These are phyloP conservation scores for Penicillium paneum DNA, from an alignment of 2,329 filamentous ascomycete genomes.

Conservation along the genomic window DNA sequence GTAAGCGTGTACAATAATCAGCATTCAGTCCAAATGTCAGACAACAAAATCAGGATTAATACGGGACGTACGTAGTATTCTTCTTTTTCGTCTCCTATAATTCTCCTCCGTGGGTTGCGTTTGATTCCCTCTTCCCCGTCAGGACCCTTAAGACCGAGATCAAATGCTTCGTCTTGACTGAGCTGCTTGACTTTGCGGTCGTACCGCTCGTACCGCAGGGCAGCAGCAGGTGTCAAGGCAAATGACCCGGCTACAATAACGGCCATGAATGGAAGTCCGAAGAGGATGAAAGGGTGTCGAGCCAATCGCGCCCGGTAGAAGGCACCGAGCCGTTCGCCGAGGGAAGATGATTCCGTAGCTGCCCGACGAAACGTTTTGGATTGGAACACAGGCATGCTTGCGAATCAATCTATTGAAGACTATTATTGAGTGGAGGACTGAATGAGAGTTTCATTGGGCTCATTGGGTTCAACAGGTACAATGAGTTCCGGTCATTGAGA, in stretches of 20 bases:
- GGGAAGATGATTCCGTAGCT: conserved; percentile 46
- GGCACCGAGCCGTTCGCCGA: conserved; percentile 67
- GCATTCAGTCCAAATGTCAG: not conserved
- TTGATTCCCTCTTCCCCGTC: conserved; percentile 74
- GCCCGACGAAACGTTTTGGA: conserved; percentile 68
- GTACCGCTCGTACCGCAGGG: conserved; percentile 87
- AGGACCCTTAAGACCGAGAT: conserved; percentile 65
- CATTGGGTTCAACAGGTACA: not conserved
- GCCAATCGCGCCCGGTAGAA: conserved; percentile 72
- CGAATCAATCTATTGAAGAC: not conserved
- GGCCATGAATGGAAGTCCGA: conserved; percentile 86
- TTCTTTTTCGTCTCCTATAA: conserved; percentile 44
- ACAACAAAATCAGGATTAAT: not conserved
- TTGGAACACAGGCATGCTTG: conserved; percentile 60
- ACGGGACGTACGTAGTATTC: conserved; percentile 46
- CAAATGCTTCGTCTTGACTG: conserved; percentile 80
- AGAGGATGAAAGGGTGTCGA: conserved; percentile 83
- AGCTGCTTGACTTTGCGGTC: conserved; percentile 85
- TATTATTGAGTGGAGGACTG: not conserved
- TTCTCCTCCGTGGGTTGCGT: conserved; percentile 44
- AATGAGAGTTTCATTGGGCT: not conserved
- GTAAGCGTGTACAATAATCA: conserved; percentile 18
- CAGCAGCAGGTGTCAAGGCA: conserved; percentile 88
- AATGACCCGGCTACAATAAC: conserved; percentile 92
- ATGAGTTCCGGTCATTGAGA: not conserved